Base-by-base conservation (phyloP, 2,329 filamentous ascomycete genomes). In the Neophaeococcomyces mojaviensis region DNA sequence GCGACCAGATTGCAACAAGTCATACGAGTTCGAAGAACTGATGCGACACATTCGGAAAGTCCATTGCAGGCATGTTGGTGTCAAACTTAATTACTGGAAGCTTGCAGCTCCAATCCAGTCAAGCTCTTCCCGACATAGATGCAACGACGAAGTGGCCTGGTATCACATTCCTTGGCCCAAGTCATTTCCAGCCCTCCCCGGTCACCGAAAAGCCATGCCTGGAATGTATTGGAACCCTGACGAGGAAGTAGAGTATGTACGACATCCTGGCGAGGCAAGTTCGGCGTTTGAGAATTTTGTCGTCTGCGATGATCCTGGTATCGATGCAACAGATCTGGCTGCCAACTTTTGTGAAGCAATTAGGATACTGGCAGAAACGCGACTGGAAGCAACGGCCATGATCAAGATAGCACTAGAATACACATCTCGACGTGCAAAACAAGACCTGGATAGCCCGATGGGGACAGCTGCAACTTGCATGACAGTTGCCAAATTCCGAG, bases 151-250 rank as follows among this genome's bases (percentile, higher is more conserved):
- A 22, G 35, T 46, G 22, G 57, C 56, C 12, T 63, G 59, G 59
- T 58, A 54, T 44, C 54, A 49, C 3, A 49, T 60, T 13, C 48
- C 53, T 13, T 65, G 62, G 62, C 57, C 62, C 12, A 45, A 48
- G 26, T 61, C 58, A 40, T 47, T 65, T 4, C 62, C 62, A 2
- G 54, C 61, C 10, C 52, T 61, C 6, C 58, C 62, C 4, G 39
- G 35, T 3, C 58, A 64, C 48, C 58, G 60, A 18, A 50, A 56
- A 12, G 40, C 56, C 3, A 55, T 49, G 8, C 32, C 47, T 15
- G 31, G 48, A 20, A 54, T 52, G 15, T 31, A 49, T 12, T 64
- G 61, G 61, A 50, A 63, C 42, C 57, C 58, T 4, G 47, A 57
- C 18, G 51, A 53, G 16, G 38, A 39, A 22, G 39, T 44, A 7